phyloP scores from a whole-genome alignment of 2,329 filamentous ascomycete genomes.

The Tolypocladium pustulatum region DNA sequence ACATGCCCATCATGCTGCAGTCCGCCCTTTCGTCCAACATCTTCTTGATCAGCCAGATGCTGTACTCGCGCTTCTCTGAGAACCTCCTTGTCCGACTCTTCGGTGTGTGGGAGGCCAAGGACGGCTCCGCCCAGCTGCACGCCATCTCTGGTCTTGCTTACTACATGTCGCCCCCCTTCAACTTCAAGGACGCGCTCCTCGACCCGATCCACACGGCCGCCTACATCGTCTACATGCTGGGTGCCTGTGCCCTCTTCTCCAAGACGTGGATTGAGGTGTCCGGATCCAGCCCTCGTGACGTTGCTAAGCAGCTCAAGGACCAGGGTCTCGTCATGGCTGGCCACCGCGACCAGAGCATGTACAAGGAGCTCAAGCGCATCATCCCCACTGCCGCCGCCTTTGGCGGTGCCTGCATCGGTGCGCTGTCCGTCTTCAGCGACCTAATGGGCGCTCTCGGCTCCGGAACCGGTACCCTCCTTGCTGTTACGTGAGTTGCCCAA shows the following conservation, averaged over 20 bases:
- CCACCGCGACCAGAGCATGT: slow-evolving; percentile 99
- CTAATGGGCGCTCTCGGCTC: slow-evolving; percentile 92
- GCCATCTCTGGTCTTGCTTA: slow-evolving; percentile 91
- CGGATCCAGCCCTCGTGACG: slow-evolving; percentile 91
- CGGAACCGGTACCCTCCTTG: slow-evolving; percentile 94
- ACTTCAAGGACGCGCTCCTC: slow-evolving; percentile 92
- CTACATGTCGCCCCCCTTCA: slow-evolving; percentile 98
- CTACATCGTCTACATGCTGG: slow-evolving; percentile 96
- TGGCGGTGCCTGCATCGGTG: slow-evolving; percentile 97
- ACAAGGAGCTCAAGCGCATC: slow-evolving; percentile 99
- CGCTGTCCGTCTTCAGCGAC: slow-evolving; percentile 89
- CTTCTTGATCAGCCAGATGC: slow-evolving; percentile 98
- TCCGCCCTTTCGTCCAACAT: slow-evolving; percentile 97
- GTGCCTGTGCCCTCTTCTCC: slow-evolving; percentile 95
- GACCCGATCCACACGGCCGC: slow-evolving; percentile 94
- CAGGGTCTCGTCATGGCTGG: slow-evolving; percentile 99
- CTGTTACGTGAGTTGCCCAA: slow-evolving; percentile 74
- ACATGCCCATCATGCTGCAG: slow-evolving; percentile 99
- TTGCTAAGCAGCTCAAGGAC: slow-evolving; percentile 99
- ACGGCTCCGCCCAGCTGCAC: slow-evolving; percentile 90
- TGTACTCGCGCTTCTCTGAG: slow-evolving; percentile 97
- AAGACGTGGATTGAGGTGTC: slow-evolving; percentile 99
- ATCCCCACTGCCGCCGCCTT: slow-evolving; percentile 97
- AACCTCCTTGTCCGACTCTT: slow-evolving; percentile 96
- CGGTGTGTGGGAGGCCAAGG: slow-evolving; percentile 96